Evolutionary conservation across 108 stramenopile species (phyloP).

Genomic region (Nannochloropsis gaditana): DNA sequence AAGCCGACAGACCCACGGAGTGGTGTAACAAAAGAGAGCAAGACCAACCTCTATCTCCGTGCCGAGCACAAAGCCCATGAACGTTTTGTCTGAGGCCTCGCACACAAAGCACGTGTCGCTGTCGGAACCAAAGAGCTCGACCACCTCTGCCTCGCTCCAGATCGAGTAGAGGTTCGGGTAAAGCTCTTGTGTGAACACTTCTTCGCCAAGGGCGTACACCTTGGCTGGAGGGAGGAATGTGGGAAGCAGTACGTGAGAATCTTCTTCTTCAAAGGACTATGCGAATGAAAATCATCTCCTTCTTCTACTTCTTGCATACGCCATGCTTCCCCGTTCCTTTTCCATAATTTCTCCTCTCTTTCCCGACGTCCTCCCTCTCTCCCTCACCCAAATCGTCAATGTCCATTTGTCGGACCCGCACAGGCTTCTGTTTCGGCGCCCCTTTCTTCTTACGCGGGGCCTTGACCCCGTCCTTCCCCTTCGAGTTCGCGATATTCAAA

Average conservation of each 20-base stretch:
- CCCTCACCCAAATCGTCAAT: not conserved
- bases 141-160: conserved; percentile 13
- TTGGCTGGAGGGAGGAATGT: not conserved
- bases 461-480: not conserved
- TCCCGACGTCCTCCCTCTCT: not conserved
- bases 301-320: not conserved
- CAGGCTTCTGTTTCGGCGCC: not conserved
- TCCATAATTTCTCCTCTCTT: not conserved
- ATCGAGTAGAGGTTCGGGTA: not conserved
- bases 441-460: not conserved
- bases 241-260: not conserved
- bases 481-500: not conserved
- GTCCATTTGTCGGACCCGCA: not conserved
- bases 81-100: not conserved
- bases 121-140: not conserved
- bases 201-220: not conserved
- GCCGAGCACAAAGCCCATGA: not conserved
- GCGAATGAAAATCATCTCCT: too few relatives aligned
- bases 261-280: too few relatives aligned
- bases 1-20: too few relatives aligned
- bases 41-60: not conserved
- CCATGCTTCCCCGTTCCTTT: not conserved
- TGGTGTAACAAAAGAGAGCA: not conserved
- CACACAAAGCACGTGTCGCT: conserved; percentile 13
- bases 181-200: conserved; percentile 10